Conservation (phyloP, 495 filamentous ascomycete species). For the Barbatosphaeria neglecta region DNA sequence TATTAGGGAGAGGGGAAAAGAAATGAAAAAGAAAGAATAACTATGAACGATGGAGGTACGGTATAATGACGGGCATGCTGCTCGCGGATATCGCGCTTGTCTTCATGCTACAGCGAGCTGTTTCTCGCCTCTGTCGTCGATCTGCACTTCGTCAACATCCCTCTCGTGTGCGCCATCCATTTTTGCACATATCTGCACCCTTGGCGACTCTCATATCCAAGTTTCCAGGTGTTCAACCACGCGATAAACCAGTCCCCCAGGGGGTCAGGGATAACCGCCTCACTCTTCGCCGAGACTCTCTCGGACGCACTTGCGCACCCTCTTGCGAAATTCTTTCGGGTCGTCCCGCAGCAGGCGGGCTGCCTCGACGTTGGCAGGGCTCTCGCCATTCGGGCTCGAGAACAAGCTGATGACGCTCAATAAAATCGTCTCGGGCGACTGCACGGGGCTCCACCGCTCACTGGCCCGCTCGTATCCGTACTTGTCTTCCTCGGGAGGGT, state of each 20-base stretch:
- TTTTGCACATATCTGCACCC: too few species aligned
- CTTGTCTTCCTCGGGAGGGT: constrained; percentile 91
- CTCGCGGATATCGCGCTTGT: too few species aligned
- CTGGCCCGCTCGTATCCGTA: constrained; percentile 88
- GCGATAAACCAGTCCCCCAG: too few species aligned
- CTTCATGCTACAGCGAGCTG: too few species aligned
- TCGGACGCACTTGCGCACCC: constrained; percentile 66
- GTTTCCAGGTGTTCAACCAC: too few species aligned
- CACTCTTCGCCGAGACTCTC: constrained; percentile 72
- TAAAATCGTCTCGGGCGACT: constrained; percentile 90
- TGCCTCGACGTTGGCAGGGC: constrained; percentile 89
- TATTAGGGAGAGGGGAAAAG: not conserved
- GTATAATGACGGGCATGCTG: too few species aligned
- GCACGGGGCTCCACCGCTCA: constrained; percentile 94
- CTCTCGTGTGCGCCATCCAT: too few species aligned
- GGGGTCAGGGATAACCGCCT: not conserved
- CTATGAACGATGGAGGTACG: too few species aligned
- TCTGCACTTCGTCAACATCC: too few species aligned
- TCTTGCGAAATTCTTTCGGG: constrained; percentile 62
- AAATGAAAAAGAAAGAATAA: not conserved
- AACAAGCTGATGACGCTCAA: constrained; percentile 90
- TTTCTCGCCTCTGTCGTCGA: too few species aligned
- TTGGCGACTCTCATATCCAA: not conserved
- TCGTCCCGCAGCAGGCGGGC: constrained; percentile 80
- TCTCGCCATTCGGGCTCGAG: constrained; percentile 87